phyloP scores from a whole-genome alignment of 2,329 filamentous ascomycete genomes.

The Botrytis elliptica region DNA sequence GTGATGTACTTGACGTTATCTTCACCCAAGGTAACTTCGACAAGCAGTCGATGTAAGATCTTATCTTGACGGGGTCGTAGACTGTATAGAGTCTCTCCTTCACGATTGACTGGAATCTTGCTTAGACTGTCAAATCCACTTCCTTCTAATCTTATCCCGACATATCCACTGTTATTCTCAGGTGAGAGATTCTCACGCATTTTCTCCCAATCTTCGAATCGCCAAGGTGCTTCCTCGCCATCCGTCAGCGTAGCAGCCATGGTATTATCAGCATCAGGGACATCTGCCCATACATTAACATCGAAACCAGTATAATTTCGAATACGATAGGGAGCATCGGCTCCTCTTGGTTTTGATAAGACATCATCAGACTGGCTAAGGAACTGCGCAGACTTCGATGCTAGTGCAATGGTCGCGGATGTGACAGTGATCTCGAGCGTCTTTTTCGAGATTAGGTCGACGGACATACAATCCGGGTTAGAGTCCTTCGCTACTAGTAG shows the following conservation, averaged over 20 bases:
- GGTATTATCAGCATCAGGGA: conserved; percentile 61
- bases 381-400: conserved; percentile 90
- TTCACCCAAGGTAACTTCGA: conserved; percentile 84
- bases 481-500: conserved; percentile 81
- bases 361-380: conserved; percentile 81
- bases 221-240: conserved; percentile 90
- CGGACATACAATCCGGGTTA: conserved; percentile 70
- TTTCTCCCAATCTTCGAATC: conserved; percentile 94
- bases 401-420: conserved; percentile 87
- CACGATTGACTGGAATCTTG: conserved; percentile 86
- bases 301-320: conserved; percentile 96
- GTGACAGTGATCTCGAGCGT: conserved; percentile 90
- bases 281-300: conserved; percentile 78
- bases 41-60: conserved; percentile 82
- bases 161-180: conserved; percentile 75
- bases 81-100: conserved; percentile 88
- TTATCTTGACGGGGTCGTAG: conserved; percentile 83
- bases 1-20: conserved; percentile 99
- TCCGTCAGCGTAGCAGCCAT: conserved; percentile 77
- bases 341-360: conserved; percentile 85
- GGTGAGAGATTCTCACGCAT: conserved; percentile 90
- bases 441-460: conserved; percentile 87
- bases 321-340: conserved; percentile 89
- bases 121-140: conserved; percentile 91
- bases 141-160: conserved; percentile 82